Base-by-base conservation (phyloP, 306 rosid species). In the Gastrolobium villosum region DNA sequence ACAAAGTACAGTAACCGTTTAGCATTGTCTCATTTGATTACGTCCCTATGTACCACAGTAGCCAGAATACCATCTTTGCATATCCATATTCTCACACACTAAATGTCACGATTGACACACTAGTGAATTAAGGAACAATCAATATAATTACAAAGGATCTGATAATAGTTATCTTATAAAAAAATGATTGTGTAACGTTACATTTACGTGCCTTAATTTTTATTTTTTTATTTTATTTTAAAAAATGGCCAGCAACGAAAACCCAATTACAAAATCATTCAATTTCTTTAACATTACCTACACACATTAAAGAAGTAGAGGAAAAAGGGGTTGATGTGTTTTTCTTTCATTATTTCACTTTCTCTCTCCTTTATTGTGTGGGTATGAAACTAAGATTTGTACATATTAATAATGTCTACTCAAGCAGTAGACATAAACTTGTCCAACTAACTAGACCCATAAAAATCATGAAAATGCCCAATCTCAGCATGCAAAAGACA, bases 391-490 rank as follows among this genome's bases (percentile, higher is more conserved):
- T 20, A 30, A 55, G 40, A 70, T 61, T 52, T 79, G 73, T 71
- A 79, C 83, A 71, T 32, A 28, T 48, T 48, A 44, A 49, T 49
- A 44, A 49, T 49, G 44, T 48, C 60, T 67, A 9, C 41, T 31
- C 57, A 32, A 3, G 26, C 11, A 44, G 26, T 31, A 60, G 54
- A 69, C 34, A 68, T 14, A 46, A 45, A 59, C 13, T 7, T 32
- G 32, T 7, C 4, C 62, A 57, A 59, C 70, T 45, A 57, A 59
- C 70, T 45, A 26, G 55, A 35, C 70, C 70, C 8, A 11, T 48
- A 69, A 69, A 78, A 13, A 69, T 69, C 54, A 45, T 53, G 41
- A 11, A 28, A 76, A 62, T 75, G 79, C 60, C 46, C 13, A 68
- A 68, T 34, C 70, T 43, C 57, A 68, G 45, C 60, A 68, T 41